These are phyloP conservation scores for Puccinia coronata DNA, from an alignment of 1,284 basidiomycete species.

Conservation along the genomic window DNA sequence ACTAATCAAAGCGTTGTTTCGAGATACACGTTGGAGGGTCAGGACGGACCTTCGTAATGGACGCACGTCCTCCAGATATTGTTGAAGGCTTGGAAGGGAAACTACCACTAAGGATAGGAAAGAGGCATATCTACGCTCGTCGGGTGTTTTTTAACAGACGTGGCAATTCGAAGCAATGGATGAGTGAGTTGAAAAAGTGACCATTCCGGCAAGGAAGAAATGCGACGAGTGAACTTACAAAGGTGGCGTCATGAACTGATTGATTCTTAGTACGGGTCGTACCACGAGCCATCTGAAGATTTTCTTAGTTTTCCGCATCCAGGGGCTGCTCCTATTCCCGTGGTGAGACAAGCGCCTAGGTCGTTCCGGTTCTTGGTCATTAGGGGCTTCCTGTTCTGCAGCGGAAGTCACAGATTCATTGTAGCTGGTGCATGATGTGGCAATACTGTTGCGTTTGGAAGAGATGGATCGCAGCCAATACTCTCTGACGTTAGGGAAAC, in stretches of 20 bases:
- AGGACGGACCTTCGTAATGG: constrained; percentile 58
- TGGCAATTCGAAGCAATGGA: no score
- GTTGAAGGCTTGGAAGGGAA: constrained; percentile 60
- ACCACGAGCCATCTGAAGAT: constrained; percentile 46
- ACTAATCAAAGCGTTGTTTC: not conserved
- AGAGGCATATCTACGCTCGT: constrained; percentile 59
- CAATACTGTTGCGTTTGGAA: constrained; percentile 39
- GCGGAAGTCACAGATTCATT: constrained; percentile 49
- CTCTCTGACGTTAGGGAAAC: constrained; percentile 40
- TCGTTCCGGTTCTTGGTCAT: constrained; percentile 53
- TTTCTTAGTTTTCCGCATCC: constrained; percentile 12
- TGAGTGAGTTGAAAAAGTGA: no score
- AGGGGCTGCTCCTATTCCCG: constrained; percentile 54
- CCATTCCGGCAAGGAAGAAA: not conserved
- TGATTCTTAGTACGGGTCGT: constrained; percentile 51
- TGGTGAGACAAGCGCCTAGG: constrained; percentile 50
- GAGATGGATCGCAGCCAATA: constrained; percentile 31
- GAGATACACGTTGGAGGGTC: not conserved
- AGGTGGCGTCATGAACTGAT: constrained; percentile 54
- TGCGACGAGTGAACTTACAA: constrained; percentile 38
- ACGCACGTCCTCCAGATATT: constrained; percentile 56
- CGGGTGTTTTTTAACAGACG: no score
- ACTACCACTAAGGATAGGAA: constrained; percentile 60
- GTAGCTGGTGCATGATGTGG: constrained; percentile 10
- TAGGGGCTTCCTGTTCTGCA: constrained; percentile 5